These are phyloP conservation scores for Mucor sp. DNA, from an alignment of 371 early-diverging fungal genomes.

Conservation along the genomic window DNA sequence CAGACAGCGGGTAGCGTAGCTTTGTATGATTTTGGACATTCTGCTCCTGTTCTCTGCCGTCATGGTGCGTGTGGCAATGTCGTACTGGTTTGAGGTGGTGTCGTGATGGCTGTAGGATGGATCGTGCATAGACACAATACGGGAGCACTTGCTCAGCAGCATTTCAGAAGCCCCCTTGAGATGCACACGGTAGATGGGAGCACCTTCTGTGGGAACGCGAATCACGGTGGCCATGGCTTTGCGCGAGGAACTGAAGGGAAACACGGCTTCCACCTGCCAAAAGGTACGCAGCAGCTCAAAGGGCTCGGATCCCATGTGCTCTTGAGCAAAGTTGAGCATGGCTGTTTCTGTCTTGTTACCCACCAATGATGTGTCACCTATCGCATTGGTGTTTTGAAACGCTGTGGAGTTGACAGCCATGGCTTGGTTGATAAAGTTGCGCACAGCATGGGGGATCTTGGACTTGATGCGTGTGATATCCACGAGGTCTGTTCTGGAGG, in stretches of 20 bases:
- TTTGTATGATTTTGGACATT: constrained; percentile 57
- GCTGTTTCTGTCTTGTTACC: constrained; percentile 91
- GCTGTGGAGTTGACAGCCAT: constrained; percentile 82
- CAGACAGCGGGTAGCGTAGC: constrained; percentile 66
- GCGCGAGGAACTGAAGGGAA: constrained; percentile 80
- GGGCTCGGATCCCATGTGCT: constrained; percentile 47
- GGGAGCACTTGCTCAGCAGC: constrained; percentile 48
- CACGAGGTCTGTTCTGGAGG: constrained; percentile 34
- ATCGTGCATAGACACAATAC: constrained; percentile 46
- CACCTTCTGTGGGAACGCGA: constrained; percentile 32
- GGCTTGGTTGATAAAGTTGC: constrained; percentile 60
- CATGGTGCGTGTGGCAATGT: constrained; percentile 52
- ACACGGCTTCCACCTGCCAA: constrained; percentile 58
- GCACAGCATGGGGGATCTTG: constrained; percentile 45
- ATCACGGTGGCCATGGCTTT: constrained; percentile 87
- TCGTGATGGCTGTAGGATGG: constrained; percentile 19
- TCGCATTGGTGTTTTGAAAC: constrained; percentile 61
- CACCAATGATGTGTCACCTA: constrained; percentile 56
- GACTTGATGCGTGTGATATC: constrained; percentile 34
- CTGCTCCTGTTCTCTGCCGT: constrained; percentile 44
- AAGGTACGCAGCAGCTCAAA: constrained; percentile 49
- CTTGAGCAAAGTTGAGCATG: constrained; percentile 64
- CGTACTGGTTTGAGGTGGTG: constrained; percentile 23
- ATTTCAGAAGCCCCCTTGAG: constrained; percentile 91
- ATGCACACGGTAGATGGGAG: constrained; percentile 58